Evolutionary conservation across 768 basidiomycete genomes (phyloP).

Genomic region (Podaxis sp.): DNA sequence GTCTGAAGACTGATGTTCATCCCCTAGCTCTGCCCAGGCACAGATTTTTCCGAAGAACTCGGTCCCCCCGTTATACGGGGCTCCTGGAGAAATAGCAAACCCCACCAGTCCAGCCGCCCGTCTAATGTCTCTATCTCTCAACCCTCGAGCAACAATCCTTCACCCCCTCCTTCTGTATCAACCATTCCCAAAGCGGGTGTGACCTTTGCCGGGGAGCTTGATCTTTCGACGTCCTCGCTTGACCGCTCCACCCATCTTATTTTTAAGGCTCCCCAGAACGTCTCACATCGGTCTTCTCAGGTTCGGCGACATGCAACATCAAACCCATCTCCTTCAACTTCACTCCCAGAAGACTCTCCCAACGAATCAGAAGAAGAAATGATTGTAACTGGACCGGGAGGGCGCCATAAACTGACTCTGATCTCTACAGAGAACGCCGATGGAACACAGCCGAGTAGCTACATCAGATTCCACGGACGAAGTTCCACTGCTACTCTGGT

Average conservation of each 20-base stretch:
- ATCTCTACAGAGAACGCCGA: conserved; percentile 31
- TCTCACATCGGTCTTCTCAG: not conserved
- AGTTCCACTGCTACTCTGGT: conserved; percentile 59
- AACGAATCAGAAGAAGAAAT: conserved; percentile 33
- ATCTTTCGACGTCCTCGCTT: conserved; percentile 7
- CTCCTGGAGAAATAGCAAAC: conserved; percentile 52
- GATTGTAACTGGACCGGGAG: conserved; percentile 31
- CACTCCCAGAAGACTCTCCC: conserved; percentile 20
- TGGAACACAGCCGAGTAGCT: conserved; percentile 32
- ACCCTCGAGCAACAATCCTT: conserved; percentile 11
- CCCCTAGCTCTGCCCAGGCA: conserved; percentile 57
- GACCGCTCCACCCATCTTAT: conserved; percentile 31
- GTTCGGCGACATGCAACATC: conserved; percentile 10
- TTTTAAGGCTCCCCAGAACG: conserved; percentile 23
- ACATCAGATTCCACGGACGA: conserved; percentile 61
- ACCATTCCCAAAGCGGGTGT: conserved; percentile 12
- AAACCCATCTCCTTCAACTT: conserved; percentile 16
- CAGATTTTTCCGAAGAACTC: conserved; percentile 61
- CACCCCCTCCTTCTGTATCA: conserved; percentile 18
- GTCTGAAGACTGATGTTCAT: conserved; percentile 10
- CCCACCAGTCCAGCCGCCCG: conserved; percentile 7
- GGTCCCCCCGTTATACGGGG: conserved; percentile 62
- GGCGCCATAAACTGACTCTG: conserved; percentile 36
- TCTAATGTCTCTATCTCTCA: conserved; percentile 13
- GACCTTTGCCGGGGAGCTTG: not conserved